Conservation (phyloP, 768 basidiomycete species). For the Pleurotus tuber-regium region DNA sequence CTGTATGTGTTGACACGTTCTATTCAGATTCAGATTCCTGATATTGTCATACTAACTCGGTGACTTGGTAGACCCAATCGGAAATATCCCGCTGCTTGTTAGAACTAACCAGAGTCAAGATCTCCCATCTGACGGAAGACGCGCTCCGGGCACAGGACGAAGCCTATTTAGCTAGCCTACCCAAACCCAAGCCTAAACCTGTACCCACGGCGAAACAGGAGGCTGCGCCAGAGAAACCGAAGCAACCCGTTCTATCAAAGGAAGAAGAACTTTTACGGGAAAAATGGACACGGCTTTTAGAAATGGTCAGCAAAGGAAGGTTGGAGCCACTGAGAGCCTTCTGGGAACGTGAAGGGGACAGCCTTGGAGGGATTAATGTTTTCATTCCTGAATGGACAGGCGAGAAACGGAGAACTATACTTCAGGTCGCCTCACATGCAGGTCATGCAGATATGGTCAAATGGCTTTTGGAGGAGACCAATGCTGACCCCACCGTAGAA, state of each 20-base stretch:
- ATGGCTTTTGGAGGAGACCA: slow-evolving; percentile 76
- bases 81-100: slow-evolving; percentile 84
- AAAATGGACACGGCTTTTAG: slow-evolving; percentile 80
- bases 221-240: slow-evolving; percentile 42
- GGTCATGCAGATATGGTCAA: slow-evolving; percentile 74
- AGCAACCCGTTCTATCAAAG: slow-evolving; percentile 61
- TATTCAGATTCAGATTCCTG: neutral
- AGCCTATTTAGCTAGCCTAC: slow-evolving; percentile 84
- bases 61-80: slow-evolving; percentile 68
- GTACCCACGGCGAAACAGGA: slow-evolving; percentile 31
- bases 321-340: slow-evolving; percentile 79
- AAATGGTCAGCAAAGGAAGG: slow-evolving; percentile 87
- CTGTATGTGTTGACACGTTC: slow-evolving; percentile 52
- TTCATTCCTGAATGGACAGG: slow-evolving; percentile 71
- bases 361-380: slow-evolving; percentile 58
- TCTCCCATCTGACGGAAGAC: slow-evolving; percentile 84
- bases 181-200: slow-evolving; percentile 66
- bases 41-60: neutral
- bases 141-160: slow-evolving; percentile 84
- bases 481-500: slow-evolving; percentile 77
- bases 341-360: slow-evolving; percentile 68
- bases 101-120: slow-evolving; percentile 83
- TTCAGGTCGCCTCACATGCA: slow-evolving; percentile 71
- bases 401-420: slow-evolving; percentile 58
- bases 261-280: slow-evolving; percentile 81